Evolutionary conservation across 225 moss, liverwort and hornwort genomes (phyloP).

Genomic region (Bryoerythrophyllum caledonicum): DNA sequence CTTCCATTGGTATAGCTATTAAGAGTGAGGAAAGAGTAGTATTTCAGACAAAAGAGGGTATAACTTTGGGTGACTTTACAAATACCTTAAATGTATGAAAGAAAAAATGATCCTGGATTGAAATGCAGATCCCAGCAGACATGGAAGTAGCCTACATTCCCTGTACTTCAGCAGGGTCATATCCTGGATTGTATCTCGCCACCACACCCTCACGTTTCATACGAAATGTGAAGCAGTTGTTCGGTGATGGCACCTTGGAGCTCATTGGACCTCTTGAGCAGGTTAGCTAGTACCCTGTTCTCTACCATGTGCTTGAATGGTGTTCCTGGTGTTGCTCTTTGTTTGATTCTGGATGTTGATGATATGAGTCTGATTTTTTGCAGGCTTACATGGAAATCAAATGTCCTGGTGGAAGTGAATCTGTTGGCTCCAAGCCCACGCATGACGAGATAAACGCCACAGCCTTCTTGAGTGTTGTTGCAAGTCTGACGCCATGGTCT

Average conservation of each 20-base stretch:
- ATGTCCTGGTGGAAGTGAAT: conserved; percentile 82
- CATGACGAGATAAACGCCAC: conserved; percentile 83
- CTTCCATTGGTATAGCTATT: too few species aligned
- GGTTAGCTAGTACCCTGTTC: conserved; percentile 41
- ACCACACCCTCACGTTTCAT: conserved; percentile 81
- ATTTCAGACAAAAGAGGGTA: too few species aligned
- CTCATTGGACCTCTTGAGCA: conserved; percentile 93
- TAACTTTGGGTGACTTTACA: too few species aligned
- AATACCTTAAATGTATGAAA: background rate
- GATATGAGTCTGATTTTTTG: conserved; percentile 5
- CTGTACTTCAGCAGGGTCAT: conserved; percentile 85
- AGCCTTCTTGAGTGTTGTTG: conserved; percentile 90
- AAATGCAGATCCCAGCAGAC: conserved; percentile 79
- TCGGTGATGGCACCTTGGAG: conserved; percentile 64
- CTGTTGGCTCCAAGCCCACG: conserved; percentile 49
- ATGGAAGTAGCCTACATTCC: conserved; percentile 88
- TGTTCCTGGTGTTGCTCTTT: conserved; percentile 5
- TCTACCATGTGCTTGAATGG: background rate
- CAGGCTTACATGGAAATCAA: conserved; percentile 98
- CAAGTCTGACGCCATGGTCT: conserved; percentile 98
- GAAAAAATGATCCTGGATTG: conserved; percentile 13
- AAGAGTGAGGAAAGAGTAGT: too few species aligned
- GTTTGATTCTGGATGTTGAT: background rate
- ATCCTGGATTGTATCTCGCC: conserved; percentile 78
- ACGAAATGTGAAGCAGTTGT: conserved; percentile 72